Percentiles rank a stretch among this genome's conserved stretches.
phyloP scores from a whole-genome alignment of 2,329 filamentous ascomycete species.

The Achaetomium macrosporum region DNA sequence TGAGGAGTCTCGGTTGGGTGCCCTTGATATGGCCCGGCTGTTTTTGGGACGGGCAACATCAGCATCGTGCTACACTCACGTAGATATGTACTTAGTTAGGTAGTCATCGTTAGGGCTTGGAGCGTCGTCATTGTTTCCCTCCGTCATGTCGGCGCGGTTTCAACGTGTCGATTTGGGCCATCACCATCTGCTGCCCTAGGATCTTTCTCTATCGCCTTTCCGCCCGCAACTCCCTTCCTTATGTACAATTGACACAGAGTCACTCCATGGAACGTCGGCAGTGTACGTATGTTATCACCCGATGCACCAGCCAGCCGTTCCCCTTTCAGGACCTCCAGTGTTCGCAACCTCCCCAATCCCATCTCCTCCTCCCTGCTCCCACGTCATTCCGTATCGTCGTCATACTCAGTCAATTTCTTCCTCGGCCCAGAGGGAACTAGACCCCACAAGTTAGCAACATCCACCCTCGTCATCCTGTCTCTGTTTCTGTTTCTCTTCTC shows the following conservation, averaged over 20 bases:
- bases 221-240: constrained; percentile 9
- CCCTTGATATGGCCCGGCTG: neutral
- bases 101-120: too few species aligned
- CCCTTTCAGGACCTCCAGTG: too few species aligned
- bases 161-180: too few species aligned
- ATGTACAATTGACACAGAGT: constrained; percentile 18
- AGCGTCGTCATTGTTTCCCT: too few species aligned
- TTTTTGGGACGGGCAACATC: neutral
- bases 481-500: neutral
- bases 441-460: neutral
- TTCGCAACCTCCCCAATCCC: neutral
- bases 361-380: neutral
- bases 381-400: constrained; percentile 42
- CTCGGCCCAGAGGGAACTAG: constrained; percentile 54
- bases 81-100: too few species aligned
- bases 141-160: too few species aligned
- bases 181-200: neutral
- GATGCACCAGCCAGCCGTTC: too few species aligned
- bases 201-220: constrained; percentile 6
- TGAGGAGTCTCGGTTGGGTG: neutral
- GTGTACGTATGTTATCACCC: too few species aligned
- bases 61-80: too few species aligned
- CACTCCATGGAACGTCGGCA: neutral
- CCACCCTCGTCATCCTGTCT: neutral
- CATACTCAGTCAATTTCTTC: constrained; percentile 55